Evolutionary conservation across 208 protist genomes (phyloP), one percentile per base, ranked within the genome.

Genomic region (Phytomonas sp.): DNA sequence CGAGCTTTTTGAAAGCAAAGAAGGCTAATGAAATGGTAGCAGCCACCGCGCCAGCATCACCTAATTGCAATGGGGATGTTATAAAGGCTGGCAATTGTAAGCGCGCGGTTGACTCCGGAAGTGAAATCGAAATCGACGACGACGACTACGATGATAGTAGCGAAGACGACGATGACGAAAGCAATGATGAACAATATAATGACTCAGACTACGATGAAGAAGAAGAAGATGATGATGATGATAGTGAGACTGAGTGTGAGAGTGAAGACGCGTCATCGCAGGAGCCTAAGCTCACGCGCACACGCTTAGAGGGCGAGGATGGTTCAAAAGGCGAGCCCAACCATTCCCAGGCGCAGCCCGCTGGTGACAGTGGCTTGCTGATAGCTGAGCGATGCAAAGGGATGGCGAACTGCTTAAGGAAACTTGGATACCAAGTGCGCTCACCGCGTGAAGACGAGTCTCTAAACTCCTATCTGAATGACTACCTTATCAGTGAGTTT

Each of bases 361-460:
- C 36, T 40, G 67, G 70, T 43, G 68, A 67, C 26, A 43, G 75
- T 36, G 68, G 67, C 26, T 66, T 74, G 17, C 70, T 69, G 17
- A 33, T 83, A 17, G 79, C 66, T n/a, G 70, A 82, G 70, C 87
- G 85, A 29, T 90, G 83, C 74, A 83, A 80, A 51, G 87, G 70
- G 29, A 96, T 96, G 90, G 75, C 70, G 32, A 76, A 79, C 29
- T 92, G 82, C 71, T 79, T 93, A 63, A 78, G 78, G 17, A 89
- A 87, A 68, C 75, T 93, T 13, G 62, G 72, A 66, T 87, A 91
- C 72, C 84, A 81, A 37, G 72, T 85, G 26, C 79, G 90, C 4
- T 66, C 66, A n/a, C 83, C 76, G 8, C 74, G 64, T 40, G 76
- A 77, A 9, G 71, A 69, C 26, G 90, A 96, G 74, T 76, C 71